These are phyloP conservation scores for Cladophialophora psammophila DNA, from an alignment of 2,329 filamentous ascomycete genomes.

Conservation along the genomic window DNA sequence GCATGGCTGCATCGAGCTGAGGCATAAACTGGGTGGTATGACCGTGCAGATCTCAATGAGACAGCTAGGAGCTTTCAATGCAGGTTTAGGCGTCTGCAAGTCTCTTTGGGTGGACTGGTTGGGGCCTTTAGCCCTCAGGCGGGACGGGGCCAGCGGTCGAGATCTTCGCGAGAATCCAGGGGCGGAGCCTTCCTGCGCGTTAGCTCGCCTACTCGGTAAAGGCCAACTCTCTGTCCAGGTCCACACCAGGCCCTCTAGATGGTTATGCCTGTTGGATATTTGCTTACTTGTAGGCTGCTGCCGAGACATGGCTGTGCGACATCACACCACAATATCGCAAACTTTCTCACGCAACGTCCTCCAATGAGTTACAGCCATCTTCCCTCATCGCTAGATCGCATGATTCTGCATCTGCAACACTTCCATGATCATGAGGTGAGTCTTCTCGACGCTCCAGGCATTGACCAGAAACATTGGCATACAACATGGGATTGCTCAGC, in stretches of 20 bases:
- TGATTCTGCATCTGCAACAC: slow-evolving; percentile 13
- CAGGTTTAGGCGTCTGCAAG: not conserved
- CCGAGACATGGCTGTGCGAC: slow-evolving; percentile 9
- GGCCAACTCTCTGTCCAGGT: too few relatives aligned
- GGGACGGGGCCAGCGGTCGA: not conserved
- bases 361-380: not conserved
- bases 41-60: slow-evolving; percentile 18
- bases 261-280: not conserved
- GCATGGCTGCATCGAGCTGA: slow-evolving; percentile 4
- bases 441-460: slow-evolving; percentile 23
- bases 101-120: not conserved
- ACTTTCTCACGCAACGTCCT: not conserved
- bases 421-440: slow-evolving; percentile 17
- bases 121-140: not conserved
- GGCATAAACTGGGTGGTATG: slow-evolving; percentile 11
- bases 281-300: not conserved
- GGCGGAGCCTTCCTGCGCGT: slow-evolving; percentile 1
- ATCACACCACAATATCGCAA: slow-evolving; percentile 10
- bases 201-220: not conserved
- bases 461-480: not conserved
- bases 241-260: too few relatives aligned
- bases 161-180: not conserved
- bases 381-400: slow-evolving; percentile 8
- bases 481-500: not conserved
- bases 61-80: slow-evolving; percentile 7